Evolutionary conservation across 345 rosid species (phyloP).

Genomic region (Salix exigua): DNA sequence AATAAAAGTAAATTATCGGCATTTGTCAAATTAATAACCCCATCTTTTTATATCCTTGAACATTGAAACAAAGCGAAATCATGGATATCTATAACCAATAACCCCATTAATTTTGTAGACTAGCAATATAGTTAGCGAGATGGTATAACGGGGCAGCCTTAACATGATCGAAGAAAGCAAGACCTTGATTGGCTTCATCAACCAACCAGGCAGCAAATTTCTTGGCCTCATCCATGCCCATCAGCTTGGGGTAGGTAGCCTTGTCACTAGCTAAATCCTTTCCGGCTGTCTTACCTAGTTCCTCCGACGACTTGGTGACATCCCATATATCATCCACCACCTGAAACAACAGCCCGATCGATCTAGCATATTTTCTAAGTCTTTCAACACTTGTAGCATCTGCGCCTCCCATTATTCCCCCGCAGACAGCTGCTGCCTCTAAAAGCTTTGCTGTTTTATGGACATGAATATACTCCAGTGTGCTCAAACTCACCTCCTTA

Average conservation of each 20-base stretch:
- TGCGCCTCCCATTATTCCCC: constrained; percentile 39
- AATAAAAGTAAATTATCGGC: no score
- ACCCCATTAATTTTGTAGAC: constrained; percentile 22
- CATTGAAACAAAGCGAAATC: neutral
- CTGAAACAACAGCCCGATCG: constrained; percentile 33
- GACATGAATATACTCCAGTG: constrained; percentile 36
- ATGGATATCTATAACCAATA: neutral
- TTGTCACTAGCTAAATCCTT: constrained; percentile 34
- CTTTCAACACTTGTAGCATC: constrained; percentile 19
- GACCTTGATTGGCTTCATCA: constrained; percentile 29
- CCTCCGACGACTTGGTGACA: constrained; percentile 29
- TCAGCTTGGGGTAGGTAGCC: constrained; percentile 38
- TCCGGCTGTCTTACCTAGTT: constrained; percentile 41
- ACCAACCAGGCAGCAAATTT: constrained; percentile 23
- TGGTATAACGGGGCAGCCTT: constrained; percentile 34
- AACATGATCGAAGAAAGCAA: constrained; percentile 23
- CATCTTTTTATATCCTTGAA: neutral
- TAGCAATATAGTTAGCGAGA: constrained; percentile 30
- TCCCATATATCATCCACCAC: constrained; percentile 38
- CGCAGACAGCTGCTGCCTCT: constrained; percentile 39
- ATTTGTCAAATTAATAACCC: no score
- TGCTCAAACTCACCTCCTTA: constrained; percentile 22
- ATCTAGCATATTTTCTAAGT: constrained; percentile 32
- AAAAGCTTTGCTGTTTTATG: constrained; percentile 41
- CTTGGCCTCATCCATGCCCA: constrained; percentile 34